A percentile compares a stretch with the other conserved stretches of the same genome.
Conservation (phyloP, 2,329 filamentous ascomycete genomes). For the Colletotrichum cereale region DNA sequence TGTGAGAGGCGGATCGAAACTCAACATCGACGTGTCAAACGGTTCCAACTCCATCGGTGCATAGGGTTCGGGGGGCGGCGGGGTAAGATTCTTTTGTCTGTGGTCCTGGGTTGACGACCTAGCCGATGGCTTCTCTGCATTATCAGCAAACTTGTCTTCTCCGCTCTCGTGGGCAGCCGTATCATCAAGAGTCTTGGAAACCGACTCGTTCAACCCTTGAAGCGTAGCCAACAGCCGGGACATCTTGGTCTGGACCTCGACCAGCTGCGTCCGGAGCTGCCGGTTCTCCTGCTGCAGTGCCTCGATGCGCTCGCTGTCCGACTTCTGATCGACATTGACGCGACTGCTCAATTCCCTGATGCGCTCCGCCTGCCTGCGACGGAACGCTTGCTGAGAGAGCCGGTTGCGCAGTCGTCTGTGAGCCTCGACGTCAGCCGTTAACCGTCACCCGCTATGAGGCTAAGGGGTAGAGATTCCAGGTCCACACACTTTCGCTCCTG, state of each 20-base stretch:
- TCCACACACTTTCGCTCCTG: constrained; percentile 27
- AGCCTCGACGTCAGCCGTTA: neutral
- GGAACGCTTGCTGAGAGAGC: constrained; percentile 49
- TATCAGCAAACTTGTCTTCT: fast-evolving
- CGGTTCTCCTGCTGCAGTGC: constrained; percentile 46
- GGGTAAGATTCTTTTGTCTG: neutral
- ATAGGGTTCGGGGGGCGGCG: neutral
- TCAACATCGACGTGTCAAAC: neutral
- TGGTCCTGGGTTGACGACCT: neutral
- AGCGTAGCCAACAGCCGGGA: constrained; percentile 44
- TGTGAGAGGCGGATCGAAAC: constrained; percentile 2
- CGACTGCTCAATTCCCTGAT: constrained; percentile 45
- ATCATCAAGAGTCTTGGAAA: constrained; percentile 45
- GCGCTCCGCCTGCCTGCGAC: constrained; percentile 47
- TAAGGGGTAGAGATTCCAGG: neutral
- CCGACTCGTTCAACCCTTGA: constrained; percentile 44
- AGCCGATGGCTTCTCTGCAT: neutral
- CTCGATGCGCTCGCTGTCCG: constrained; percentile 44
- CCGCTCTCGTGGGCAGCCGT: neutral
- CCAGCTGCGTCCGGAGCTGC: constrained; percentile 45
- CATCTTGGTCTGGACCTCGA: constrained; percentile 47
- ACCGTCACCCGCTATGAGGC: neutral
- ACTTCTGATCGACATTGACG: constrained; percentile 43
- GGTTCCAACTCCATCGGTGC: constrained; percentile 6
- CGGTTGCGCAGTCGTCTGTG: constrained; percentile 50